Percentiles rank a stretch among this genome's conserved stretches.
Conservation (phyloP, 176 grass and related monocot species). For the Carex cristatella region DNA sequence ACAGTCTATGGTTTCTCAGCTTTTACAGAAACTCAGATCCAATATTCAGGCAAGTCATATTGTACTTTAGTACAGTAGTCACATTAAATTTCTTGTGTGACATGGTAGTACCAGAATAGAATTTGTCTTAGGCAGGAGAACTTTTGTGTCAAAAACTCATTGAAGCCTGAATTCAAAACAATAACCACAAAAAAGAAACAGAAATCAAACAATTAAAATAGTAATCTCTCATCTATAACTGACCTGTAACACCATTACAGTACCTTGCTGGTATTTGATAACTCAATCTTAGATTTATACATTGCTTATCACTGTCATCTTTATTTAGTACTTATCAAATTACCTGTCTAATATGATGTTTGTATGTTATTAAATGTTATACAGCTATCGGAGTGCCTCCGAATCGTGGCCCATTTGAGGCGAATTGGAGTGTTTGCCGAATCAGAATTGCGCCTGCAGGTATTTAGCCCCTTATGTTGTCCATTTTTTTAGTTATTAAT, state of each 20-base stretch:
- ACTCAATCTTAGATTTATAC: not conserved
- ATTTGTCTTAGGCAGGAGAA: not conserved
- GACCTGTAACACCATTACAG: not conserved
- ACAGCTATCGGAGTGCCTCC: conserved; percentile 86
- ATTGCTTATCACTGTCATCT: not conserved
- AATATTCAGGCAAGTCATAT: conserved; percentile 70
- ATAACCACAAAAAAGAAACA: not conserved
- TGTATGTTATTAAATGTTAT: conserved; percentile 29
- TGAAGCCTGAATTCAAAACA: not conserved
- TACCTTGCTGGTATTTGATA: not conserved
- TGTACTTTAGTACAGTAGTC: not conserved
- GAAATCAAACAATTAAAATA: not conserved
- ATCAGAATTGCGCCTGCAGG: conserved; percentile 90
- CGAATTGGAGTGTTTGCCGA: conserved; percentile 89
- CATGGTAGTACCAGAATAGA: not conserved
- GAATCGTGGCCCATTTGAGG: conserved; percentile 70
- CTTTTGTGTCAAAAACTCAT: not conserved
- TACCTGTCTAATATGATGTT: not conserved
- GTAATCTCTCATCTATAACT: not conserved
- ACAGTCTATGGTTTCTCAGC: conserved; percentile 91
- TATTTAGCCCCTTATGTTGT: conserved; percentile 23
- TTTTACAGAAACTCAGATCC: conserved; percentile 96
- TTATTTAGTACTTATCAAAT: not conserved
- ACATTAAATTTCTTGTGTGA: not conserved
- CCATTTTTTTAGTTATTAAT: not conserved